Evolutionary conservation across 1,284 basidiomycete genomes (phyloP), one percentile per base, ranked within the genome.

Genomic region (Cryptococcus maquisensis): DNA sequence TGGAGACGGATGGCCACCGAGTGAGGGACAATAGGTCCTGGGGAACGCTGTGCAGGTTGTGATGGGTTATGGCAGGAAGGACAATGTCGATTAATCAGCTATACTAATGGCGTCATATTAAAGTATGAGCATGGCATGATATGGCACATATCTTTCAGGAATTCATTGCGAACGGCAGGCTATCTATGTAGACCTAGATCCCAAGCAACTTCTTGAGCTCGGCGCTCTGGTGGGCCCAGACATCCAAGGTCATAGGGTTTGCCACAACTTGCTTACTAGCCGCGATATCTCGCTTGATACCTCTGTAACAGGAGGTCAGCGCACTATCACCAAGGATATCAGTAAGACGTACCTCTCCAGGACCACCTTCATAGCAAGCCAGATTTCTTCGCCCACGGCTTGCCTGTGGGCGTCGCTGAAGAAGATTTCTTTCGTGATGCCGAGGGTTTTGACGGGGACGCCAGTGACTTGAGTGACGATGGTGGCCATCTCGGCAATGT

Each of bases 371-470:
- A 56, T 58, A 23, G 57, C 52, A 6, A 47, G 24, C 60, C 60
- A 62, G 45, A 55, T 36, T 18, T 59, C 56, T 21, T 59, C 53
- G 12, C 57, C 56, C 3, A 57, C 20, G 5, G 50, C 35, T 32
- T 51, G 50, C 50, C 54, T 54, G 24, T 54, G 54, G n/a, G 53
- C 53, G 0, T 54, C 51, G 23, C 60, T 50, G 57, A 65, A 62
- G 44, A 69, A 66, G 24, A 60, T 56, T 13, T 62, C 62, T 36
- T 62, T 52, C 10, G 57, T 60, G 18, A 68, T 40, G 23, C 61
- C 56, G 18, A 58, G 50, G 2, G 65, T 60, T 36, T 61, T 61
- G 26, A 72, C 63, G 12, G 60, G 60, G 24, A 61, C 59, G 20
- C 64, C 64, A 10, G 60, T 47, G 21, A 67, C 36, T 43, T 60